phyloP scores from a whole-genome alignment of 495 filamentous ascomycete genomes.

The Aspergillus funiculosus region DNA sequence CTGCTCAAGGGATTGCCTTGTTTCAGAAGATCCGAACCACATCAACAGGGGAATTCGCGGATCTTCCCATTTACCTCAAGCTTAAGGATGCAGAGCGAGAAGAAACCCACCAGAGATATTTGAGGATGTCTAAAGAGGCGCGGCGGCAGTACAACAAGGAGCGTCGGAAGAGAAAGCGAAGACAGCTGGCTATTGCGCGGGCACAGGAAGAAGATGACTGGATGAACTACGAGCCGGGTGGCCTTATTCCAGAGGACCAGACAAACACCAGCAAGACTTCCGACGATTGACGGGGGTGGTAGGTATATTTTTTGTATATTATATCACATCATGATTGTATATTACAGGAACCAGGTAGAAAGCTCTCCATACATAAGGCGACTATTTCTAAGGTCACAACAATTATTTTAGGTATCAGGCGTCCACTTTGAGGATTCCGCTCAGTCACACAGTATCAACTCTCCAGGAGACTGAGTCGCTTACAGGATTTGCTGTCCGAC shows the following conservation, averaged over 20 bases:
- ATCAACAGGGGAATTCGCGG: background rate
- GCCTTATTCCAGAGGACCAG: slow-evolving; percentile 11
- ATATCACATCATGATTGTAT: too few species aligned
- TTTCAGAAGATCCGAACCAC: slow-evolving; percentile 3
- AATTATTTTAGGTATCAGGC: too few species aligned
- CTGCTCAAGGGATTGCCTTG: background rate
- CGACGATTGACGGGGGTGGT: background rate
- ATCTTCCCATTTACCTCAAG: too few species aligned
- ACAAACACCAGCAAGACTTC: background rate
- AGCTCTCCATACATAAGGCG: background rate
- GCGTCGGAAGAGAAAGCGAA: slow-evolving; percentile 21
- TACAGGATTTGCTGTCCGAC: too few species aligned
- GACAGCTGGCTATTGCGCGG: slow-evolving; percentile 17
- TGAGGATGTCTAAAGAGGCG: slow-evolving; percentile 2
- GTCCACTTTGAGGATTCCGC: too few species aligned
- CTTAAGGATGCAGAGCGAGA: background rate
- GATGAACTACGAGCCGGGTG: slow-evolving; percentile 20
- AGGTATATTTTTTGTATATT: background rate
- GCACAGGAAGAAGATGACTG: slow-evolving; percentile 23
- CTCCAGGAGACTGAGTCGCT: too few species aligned
- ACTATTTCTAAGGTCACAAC: too few species aligned
- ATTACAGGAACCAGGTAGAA: too few species aligned
- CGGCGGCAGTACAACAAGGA: slow-evolving; percentile 18
- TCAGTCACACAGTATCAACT: too few species aligned
- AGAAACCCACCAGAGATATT: background rate